phyloP scores from a whole-genome alignment of 768 basidiomycete species.

The Candolleomyces eurysporus region DNA sequence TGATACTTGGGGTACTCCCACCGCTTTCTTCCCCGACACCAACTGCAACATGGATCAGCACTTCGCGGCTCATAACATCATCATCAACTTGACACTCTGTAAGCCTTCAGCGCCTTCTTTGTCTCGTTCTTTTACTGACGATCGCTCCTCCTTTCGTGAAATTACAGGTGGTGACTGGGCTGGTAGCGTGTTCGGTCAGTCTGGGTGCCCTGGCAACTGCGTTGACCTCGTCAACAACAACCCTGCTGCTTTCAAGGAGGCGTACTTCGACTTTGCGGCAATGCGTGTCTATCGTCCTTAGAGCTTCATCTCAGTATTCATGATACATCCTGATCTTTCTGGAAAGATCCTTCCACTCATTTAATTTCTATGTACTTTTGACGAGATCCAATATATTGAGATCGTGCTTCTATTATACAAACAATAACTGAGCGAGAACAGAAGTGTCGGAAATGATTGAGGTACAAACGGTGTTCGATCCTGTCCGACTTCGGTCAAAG shows the following conservation, averaged over 20 bases:
- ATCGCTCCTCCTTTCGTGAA: too few relatives aligned
- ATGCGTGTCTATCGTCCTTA: slow-evolving; percentile 36
- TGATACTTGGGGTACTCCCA: slow-evolving; percentile 54
- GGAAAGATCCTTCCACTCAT: too few relatives aligned
- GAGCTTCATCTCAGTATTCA: neutral
- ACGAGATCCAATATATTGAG: too few relatives aligned
- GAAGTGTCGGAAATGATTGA: too few relatives aligned
- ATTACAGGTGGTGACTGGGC: slow-evolving; percentile 15
- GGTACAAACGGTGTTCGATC: too few relatives aligned
- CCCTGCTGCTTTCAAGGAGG: slow-evolving; percentile 56
- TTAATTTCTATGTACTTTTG: too few relatives aligned
- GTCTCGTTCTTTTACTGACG: slow-evolving; percentile 7
- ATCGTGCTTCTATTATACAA: too few relatives aligned
- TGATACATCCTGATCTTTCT: too few relatives aligned
- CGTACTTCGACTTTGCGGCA: slow-evolving; percentile 67
- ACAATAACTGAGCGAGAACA: too few relatives aligned
- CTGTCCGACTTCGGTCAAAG: neutral
- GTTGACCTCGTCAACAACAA: slow-evolving; percentile 54
- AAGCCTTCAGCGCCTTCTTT: slow-evolving; percentile 3
- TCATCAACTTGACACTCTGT: slow-evolving; percentile 54
- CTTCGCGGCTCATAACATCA: slow-evolving; percentile 58
- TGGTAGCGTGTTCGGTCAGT: neutral
- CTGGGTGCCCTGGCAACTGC: slow-evolving; percentile 12
- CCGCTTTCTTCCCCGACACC: slow-evolving; percentile 58
- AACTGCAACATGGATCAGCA: slow-evolving; percentile 55